These are phyloP conservation scores for Colletotrichum sp. DNA, from an alignment of 2,329 filamentous ascomycete species.

Conservation along the genomic window DNA sequence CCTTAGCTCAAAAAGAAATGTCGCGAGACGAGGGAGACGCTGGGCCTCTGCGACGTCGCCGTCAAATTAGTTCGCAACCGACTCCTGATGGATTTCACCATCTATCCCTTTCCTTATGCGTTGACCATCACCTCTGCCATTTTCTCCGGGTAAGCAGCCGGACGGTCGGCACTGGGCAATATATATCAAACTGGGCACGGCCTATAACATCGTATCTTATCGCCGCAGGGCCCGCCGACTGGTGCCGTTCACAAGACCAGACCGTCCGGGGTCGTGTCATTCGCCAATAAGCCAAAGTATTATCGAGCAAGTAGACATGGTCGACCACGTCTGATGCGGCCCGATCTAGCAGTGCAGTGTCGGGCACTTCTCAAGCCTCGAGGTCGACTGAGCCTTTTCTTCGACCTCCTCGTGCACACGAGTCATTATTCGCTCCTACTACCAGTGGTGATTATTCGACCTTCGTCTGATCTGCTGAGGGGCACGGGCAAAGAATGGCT, in stretches of 20 bases:
- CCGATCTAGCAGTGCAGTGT: neutral
- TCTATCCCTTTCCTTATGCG: neutral
- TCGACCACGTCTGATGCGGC: neutral
- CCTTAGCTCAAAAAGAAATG: neutral
- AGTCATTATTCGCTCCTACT: neutral
- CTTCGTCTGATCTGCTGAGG: neutral
- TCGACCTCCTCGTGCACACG: neutral
- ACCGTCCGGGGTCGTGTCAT: neutral
- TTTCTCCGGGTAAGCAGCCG: neutral
- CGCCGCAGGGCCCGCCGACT: neutral
- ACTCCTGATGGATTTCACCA: neutral
- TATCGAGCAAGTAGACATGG: neutral
- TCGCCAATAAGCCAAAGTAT: neutral
- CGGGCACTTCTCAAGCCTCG: neutral
- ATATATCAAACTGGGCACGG: slow-evolving; percentile 11
- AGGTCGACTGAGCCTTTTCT: neutral
- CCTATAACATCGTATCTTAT: neutral
- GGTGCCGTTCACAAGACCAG: neutral
- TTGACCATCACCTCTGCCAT: neutral
- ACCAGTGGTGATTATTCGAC: neutral
- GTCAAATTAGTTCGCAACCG: neutral
- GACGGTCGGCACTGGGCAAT: slow-evolving; percentile 4
- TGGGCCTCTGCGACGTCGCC: neutral
- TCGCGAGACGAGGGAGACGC: neutral
- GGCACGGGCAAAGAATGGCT: neutral